A percentile compares a stretch with the other conserved stretches of the same genome.
Evolutionary conservation across 768 basidiomycete species (phyloP).

Genomic region (Sarcodon aspratus): DNA sequence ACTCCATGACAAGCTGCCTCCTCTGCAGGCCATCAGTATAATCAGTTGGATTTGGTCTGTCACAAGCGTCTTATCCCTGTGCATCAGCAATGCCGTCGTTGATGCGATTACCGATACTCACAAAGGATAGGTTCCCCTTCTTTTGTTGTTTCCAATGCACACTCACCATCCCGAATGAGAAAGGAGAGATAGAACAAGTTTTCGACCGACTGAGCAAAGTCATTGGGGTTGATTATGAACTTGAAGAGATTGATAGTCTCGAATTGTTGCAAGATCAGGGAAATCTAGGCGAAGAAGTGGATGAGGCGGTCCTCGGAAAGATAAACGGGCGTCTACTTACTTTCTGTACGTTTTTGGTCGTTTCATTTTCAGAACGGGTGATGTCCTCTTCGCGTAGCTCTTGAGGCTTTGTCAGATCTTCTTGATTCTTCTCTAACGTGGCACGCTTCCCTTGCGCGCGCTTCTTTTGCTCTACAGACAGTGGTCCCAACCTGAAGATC

Average conservation of each 20-base stretch:
- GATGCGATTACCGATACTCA: conserved; percentile 22
- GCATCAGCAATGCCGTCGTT: too few species aligned
- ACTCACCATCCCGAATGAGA: conserved; percentile 77
- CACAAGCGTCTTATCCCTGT: conserved; percentile 39
- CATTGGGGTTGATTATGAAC: conserved; percentile 82
- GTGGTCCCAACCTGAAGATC: conserved; percentile 77
- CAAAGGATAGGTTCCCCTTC: conserved; percentile 70
- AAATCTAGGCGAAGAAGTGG: conserved; percentile 32
- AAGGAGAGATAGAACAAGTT: conserved; percentile 95
- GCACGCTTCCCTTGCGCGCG: conserved; percentile 46
- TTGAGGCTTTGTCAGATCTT: conserved; percentile 58
- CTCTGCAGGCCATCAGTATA: conserved; percentile 54
- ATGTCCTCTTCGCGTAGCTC: conserved; percentile 81
- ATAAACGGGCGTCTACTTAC: conserved; percentile 29
- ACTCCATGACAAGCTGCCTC: conserved; percentile 82
- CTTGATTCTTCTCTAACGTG: conserved; percentile 62
- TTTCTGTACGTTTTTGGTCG: conserved; percentile 70
- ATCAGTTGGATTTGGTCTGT: conserved; percentile 52
- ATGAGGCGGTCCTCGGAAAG: neutral
- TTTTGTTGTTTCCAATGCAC: conserved; percentile 55
- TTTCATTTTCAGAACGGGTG: conserved; percentile 75
- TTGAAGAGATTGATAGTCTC: conserved; percentile 65
- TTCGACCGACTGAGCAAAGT: conserved; percentile 91
- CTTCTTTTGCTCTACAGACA: conserved; percentile 80
- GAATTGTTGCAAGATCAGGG: conserved; percentile 41